Base-by-base conservation (phyloP, 2,329 filamentous ascomycete species). In the Epichloe sibirici region DNA sequence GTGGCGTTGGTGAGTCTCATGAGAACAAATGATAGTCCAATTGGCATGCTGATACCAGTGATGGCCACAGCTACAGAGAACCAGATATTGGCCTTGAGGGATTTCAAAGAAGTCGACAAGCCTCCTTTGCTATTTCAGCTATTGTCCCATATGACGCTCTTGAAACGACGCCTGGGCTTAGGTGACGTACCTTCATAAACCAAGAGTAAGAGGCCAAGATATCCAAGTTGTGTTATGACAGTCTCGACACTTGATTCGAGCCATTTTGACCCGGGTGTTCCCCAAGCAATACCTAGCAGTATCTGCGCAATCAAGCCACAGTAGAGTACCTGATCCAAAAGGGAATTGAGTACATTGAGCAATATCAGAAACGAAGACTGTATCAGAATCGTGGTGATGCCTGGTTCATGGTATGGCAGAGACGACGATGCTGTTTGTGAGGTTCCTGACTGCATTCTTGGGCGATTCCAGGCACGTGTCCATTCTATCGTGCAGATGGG, bases 281-380 rank as follows among this genome's bases (percentile, higher is more conserved):
- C 86, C 77, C 78, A 90, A 8, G 81, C 76, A 8, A 88, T 76
- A 12, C 86, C 86, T 17, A 89, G 64, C 7, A 88, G 69, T 13
- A 90, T 74, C 59, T 90, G 84, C 1, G 85, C 86, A 6, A 90
- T 68, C 0, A 90, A 74, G 0, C 85, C 86, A 60, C 85, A 88
- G 63, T 83, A 87, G 0, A 87, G 61, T 0, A 79, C 57, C 13
- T 67, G 71, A 58, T 89, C 78, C 1, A 88, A 71, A 0, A 74
- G 60, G 52, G 71, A 70, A 56, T 82, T 81, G 55, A 78, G 58
- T 5, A 76, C 45, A 57, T 87, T 87, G 45, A 87, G 73, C 0
- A 79, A 62, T 0, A 88, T 61, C 0, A 88, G 64, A 57, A 90
- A 83, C 0, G 79, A 80, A 0, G 82, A 69, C 4, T 78, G 72